These are phyloP conservation scores for Colletotrichum sp. DNA, from an alignment of 2,329 filamentous ascomycete species.

Conservation along the genomic window DNA sequence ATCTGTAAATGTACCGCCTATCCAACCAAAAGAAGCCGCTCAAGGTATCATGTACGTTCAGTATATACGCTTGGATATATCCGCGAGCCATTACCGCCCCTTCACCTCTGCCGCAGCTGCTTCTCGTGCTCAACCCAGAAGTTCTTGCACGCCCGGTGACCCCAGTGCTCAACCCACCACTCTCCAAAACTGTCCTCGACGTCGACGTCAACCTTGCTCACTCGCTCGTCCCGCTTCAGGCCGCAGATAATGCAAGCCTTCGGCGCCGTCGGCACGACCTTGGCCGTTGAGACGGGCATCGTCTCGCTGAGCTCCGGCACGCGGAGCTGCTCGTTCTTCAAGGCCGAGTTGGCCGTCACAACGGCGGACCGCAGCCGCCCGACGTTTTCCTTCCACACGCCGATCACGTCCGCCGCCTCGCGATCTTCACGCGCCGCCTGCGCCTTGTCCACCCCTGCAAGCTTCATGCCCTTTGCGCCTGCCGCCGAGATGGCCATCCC, in stretches of 20 bases:
- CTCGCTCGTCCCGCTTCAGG: constrained; percentile 83
- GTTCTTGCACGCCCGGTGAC: constrained; percentile 77
- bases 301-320: constrained; percentile 76
- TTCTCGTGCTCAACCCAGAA: constrained; percentile 85
- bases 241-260: constrained; percentile 87
- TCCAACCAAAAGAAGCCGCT: not conserved
- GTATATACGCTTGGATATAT: not conserved
- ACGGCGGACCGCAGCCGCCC: constrained; percentile 77
- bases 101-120: constrained; percentile 69
- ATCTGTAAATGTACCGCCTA: not conserved
- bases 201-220: constrained; percentile 75
- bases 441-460: constrained; percentile 82
- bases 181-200: constrained; percentile 93
- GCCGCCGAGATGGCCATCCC: constrained; percentile 86
- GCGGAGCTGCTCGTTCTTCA: constrained; percentile 38
- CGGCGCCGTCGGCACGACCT: constrained; percentile 75
- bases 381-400: constrained; percentile 76
- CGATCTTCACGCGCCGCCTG: constrained; percentile 85
- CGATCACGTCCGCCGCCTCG: constrained; percentile 79
- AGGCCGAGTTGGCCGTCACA: constrained; percentile 64
- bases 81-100: not conserved
- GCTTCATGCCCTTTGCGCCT: constrained; percentile 86
- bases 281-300: constrained; percentile 71
- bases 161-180: constrained; percentile 95
- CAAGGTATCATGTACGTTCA: constrained; percentile 8